Evolutionary conservation across 352 stramenopile genomes (phyloP).

Genomic region (Phytophthora brassicae): DNA sequence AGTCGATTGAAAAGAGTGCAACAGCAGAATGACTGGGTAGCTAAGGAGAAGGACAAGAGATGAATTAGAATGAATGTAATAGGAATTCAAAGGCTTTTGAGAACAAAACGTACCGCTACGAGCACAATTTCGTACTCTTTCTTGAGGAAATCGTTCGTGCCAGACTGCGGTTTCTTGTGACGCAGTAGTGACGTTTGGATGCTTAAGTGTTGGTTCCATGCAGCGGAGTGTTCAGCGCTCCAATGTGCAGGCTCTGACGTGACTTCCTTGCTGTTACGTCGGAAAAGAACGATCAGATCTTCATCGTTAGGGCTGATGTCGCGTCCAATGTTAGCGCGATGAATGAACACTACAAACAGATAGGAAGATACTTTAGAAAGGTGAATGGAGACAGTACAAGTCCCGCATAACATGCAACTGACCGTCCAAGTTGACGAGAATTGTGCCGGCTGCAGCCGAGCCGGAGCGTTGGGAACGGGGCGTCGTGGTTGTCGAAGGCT

Average conservation of each 20-base stretch:
- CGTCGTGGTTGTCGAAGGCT: conserved; percentile 10
- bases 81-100: too few relatives aligned
- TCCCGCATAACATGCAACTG: background rate
- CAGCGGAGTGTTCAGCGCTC: conserved; percentile 65
- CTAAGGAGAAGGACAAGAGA: conserved; percentile 27
- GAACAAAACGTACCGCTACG: conserved; percentile 57
- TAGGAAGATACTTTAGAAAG: background rate
- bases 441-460: conserved; percentile 39
- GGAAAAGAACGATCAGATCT: conserved; percentile 81
- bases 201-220: conserved; percentile 77
- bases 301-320: conserved; percentile 76
- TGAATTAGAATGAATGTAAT: too few relatives aligned
- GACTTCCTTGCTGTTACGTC: conserved; percentile 80
- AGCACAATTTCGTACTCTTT: conserved; percentile 87
- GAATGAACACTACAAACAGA: conserved; percentile 46
- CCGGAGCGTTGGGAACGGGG: conserved; percentile 26
- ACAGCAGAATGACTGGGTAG: conserved; percentile 82
- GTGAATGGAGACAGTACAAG: too few relatives aligned
- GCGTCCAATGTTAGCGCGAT: conserved; percentile 69
- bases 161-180: conserved; percentile 41
- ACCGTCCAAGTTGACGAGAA: conserved; percentile 76
- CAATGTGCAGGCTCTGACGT: conserved; percentile 69
- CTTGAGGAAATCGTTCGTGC: conserved; percentile 49
- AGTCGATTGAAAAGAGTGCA: conserved; percentile 74
- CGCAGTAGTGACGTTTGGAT: conserved; percentile 78